Evolutionary conservation across 352 stramenopile genomes (phyloP).

Genomic region (Pythium angustatum): DNA sequence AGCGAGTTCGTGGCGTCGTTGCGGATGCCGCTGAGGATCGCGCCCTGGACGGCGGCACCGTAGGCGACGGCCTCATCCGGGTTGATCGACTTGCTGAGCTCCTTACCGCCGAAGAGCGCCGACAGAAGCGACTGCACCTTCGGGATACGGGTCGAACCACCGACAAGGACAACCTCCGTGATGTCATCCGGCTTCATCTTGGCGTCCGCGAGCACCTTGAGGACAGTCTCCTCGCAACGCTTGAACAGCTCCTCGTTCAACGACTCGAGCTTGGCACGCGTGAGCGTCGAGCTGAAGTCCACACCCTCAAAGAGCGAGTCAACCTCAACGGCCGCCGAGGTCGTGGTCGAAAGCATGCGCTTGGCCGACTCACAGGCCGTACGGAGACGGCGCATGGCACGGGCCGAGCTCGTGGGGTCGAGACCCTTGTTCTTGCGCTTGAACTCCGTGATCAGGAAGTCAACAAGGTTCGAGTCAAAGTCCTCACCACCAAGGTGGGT

Average conservation of each 20-base stretch:
- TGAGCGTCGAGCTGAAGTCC: constrained; percentile 93
- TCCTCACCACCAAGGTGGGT: constrained; percentile 93
- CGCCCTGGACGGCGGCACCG: constrained; percentile 71
- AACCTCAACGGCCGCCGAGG: constrained; percentile 94
- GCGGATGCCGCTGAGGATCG: constrained; percentile 65
- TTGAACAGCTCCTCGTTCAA: constrained; percentile 68
- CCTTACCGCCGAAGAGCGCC: constrained; percentile 63
- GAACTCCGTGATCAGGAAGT: constrained; percentile 93
- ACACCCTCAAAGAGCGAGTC: constrained; percentile 93
- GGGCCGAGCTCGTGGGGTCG: constrained; percentile 26
- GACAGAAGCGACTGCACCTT: constrained; percentile 54
- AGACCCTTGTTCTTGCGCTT: constrained; percentile 93
- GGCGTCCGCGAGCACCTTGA: constrained; percentile 44
- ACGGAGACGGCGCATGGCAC: constrained; percentile 92
- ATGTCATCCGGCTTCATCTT: constrained; percentile 80
- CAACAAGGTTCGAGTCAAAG: constrained; percentile 95
- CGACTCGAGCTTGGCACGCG: constrained; percentile 89
- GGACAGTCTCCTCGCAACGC: constrained; percentile 89
- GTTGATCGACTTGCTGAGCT: constrained; percentile 77
- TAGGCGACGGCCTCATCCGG: constrained; percentile 81
- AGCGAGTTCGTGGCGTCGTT: constrained; percentile 42
- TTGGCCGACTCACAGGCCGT: constrained; percentile 97
- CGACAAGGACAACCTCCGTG: constrained; percentile 81
- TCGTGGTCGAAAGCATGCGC: constrained; percentile 91
- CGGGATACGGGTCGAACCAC: constrained; percentile 58